Percentiles rank a stretch among this genome's conserved stretches.
Conservation (phyloP, 2,329 filamentous ascomycete species). For the Stemphylium beticola region DNA sequence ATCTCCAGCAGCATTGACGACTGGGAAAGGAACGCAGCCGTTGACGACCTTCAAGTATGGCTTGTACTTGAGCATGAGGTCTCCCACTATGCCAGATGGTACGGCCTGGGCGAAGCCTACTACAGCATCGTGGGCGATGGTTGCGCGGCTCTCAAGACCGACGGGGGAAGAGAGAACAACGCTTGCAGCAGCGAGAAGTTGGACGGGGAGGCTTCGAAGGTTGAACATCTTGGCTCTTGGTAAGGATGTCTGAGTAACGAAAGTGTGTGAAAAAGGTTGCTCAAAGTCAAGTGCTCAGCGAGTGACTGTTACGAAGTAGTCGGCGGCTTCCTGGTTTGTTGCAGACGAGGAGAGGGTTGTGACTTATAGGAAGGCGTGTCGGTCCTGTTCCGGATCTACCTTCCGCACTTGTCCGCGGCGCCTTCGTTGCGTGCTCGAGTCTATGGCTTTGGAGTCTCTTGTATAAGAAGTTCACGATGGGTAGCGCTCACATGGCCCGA, state of each 20-base stretch:
- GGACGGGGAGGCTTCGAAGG: conserved; percentile 27
- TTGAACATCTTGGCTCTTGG: conserved; percentile 29
- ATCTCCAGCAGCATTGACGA: conserved; percentile 63
- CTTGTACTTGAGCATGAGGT: conserved; percentile 62
- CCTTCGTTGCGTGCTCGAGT: background rate
- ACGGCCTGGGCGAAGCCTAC: conserved; percentile 63
- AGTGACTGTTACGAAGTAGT: background rate
- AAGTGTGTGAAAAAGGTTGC: background rate
- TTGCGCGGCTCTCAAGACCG: conserved; percentile 47
- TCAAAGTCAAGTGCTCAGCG: background rate
- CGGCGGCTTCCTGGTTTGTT: background rate
- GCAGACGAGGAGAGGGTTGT: background rate
- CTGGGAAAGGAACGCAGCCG: conserved; percentile 69
- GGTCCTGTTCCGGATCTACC: background rate
- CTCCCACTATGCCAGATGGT: conserved; percentile 55
- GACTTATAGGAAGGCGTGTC: conserved; percentile 2
- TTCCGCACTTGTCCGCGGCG: background rate
- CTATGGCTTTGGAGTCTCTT: background rate
- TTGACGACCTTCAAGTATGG: conserved; percentile 62
- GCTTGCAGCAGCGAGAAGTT: conserved; percentile 29
- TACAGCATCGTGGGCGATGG: conserved; percentile 55
- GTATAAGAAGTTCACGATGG: conserved; percentile 6
- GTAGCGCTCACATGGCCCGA: conserved; percentile 3
- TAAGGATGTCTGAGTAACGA: background rate
- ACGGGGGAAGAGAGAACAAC: conserved; percentile 34